Evolutionary conservation across 2,329 filamentous ascomycete genomes (phyloP), one percentile per base, ranked within the genome.

Genomic region (Trichoderma semiorbis): DNA sequence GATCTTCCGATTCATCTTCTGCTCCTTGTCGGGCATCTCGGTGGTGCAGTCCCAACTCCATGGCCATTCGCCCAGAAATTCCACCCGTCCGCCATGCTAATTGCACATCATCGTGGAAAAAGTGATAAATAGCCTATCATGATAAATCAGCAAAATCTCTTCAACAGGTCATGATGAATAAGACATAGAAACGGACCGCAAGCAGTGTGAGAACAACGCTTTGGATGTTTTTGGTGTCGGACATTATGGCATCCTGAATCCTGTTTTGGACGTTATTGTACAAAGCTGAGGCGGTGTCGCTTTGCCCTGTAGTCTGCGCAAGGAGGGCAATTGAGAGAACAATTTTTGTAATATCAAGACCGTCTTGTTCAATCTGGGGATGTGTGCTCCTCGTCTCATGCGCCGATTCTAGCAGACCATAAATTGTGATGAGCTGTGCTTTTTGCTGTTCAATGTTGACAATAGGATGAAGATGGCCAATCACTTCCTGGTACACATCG

Each of bases 371-470:
- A n/a, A 10, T 43, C 18, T 43, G 3, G 5, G 39, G 7, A 0
- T 43, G 1, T 1, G 3, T 43, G 39, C 7, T n/a, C 0, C 18
- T 10, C 7, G 0, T 7, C 3, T n/a, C 39, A n/a, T 1, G 39
- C 18, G 7, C 18, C 16, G 39, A 43, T 43, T 43, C 39, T 2
- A 43, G 18, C 0, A n/a, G 7, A 5, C 18, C 39, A 4, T 10
- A 43, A 43, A 43, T n/a, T n/a, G 39, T 10, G 8, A 10, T 5
- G 1, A 43, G 2, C 3, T n/a, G 18, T 10, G 18, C 10, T 5
- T 43, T 43, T 10, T 43, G 39, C 10, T 43, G 39, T 43, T n/a
- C 18, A n/a, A 43, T 43, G 3, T 43, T 7, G 7, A 43, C 16
- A n/a, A 43, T 3, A n/a, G 39, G 39, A n/a, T 43, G 39, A 18